Conservation (phyloP, 192 early-diverging fungal species). For the Fimicolochytrium jonesii region DNA sequence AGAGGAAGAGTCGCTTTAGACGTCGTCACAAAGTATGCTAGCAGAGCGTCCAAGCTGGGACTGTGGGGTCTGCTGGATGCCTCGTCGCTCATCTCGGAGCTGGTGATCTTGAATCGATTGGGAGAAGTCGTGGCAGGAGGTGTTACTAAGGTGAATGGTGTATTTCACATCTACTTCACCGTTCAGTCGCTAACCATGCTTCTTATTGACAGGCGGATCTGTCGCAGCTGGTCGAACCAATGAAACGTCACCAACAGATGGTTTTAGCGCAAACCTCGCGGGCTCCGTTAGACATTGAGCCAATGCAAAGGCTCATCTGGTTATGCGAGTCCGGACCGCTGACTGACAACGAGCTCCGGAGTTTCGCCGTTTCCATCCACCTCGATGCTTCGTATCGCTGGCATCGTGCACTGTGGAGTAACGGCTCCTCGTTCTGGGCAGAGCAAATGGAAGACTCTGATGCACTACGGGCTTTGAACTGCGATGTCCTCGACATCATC, state of each 20-base stretch:
- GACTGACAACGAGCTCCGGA: not conserved
- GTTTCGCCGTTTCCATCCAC: slow-evolving; percentile 11
- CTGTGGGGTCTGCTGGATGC: not conserved
- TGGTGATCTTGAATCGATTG: not conserved
- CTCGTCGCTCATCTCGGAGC: not conserved
- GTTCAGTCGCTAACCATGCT: not conserved
- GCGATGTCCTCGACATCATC: not conserved
- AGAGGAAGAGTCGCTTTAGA: not conserved
- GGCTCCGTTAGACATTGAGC: slow-evolving; percentile 56
- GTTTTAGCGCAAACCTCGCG: slow-evolving; percentile 45
- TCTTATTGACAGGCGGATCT: not conserved
- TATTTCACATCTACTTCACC: no score
- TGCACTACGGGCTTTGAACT: not conserved
- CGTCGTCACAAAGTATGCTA: not conserved
- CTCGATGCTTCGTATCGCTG: slow-evolving; percentile 32
- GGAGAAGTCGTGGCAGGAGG: not conserved
- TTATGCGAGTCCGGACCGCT: slow-evolving; percentile 39
- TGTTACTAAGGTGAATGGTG: not conserved
- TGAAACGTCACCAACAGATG: slow-evolving; percentile 17
- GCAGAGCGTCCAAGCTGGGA: not conserved
- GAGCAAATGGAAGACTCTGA: not conserved
- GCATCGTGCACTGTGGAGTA: slow-evolving; percentile 33
- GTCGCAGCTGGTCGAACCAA: not conserved
- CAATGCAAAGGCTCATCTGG: slow-evolving; percentile 66
- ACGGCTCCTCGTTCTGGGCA: slow-evolving; percentile 25